These are phyloP conservation scores for Aspergillus persii DNA, from an alignment of 2,329 filamentous ascomycete species.

Conservation along the genomic window DNA sequence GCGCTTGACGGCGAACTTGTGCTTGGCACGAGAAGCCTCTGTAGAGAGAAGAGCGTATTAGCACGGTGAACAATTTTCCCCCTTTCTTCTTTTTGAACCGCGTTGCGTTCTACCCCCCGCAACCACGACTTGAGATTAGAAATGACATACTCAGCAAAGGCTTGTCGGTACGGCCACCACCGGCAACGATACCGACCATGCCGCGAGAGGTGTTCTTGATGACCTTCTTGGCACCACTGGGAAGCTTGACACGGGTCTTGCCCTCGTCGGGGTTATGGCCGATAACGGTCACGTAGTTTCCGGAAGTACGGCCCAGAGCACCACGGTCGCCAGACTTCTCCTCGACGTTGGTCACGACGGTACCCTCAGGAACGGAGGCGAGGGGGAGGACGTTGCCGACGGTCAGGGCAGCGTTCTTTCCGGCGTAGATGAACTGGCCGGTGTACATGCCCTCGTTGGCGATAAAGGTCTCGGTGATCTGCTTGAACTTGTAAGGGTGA, in stretches of 20 bases:
- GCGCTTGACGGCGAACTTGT: conserved; percentile 99
- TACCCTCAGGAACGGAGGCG: conserved; percentile 95
- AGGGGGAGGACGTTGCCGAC: conserved; percentile 98
- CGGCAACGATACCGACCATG: conserved; percentile 99
- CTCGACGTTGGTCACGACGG: conserved; percentile 98
- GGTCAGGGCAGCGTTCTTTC: conserved; percentile 96
- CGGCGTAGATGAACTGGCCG: conserved; percentile 99
- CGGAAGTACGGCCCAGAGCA: conserved; percentile 91
- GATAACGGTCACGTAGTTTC: conserved; percentile 98
- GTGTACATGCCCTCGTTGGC: conserved; percentile 99
- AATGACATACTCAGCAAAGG: conserved; percentile 75
- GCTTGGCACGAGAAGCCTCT: conserved; percentile 99
- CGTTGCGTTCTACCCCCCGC: no score
- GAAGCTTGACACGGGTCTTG: conserved; percentile 99
- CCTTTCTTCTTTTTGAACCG: no score
- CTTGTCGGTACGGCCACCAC: conserved; percentile 99
- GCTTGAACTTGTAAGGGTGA: conserved; percentile 97
- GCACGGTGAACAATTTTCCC: conserved; percentile 18
- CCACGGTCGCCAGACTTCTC: conserved; percentile 98
- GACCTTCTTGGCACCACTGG: conserved; percentile 98
- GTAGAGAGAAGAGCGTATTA: conserved; percentile 43
- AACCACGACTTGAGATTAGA: not conserved
- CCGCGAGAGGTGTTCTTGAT: conserved; percentile 87
- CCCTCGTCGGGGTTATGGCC: conserved; percentile 98
- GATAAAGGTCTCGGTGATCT: conserved; percentile 98